Evolutionary conservation across 192 early-diverging fungal genomes (phyloP).

Genomic region (Dissophora ornata): DNA sequence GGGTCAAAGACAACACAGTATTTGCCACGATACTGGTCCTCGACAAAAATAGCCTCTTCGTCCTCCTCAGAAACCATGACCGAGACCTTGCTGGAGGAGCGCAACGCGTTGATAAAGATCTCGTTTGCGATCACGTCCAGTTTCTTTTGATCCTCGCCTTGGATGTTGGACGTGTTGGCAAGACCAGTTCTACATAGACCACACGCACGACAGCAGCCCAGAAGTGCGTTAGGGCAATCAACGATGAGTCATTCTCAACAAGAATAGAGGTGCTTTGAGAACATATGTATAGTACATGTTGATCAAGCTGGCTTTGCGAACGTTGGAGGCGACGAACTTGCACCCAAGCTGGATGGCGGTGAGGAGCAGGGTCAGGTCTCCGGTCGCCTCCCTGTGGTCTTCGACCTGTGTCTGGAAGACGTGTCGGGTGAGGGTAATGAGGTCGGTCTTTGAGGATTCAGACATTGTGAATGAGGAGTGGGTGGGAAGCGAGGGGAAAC

Average conservation of each 20-base stretch:
- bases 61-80: constrained; percentile 98
- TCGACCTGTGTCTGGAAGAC: constrained; percentile 91
- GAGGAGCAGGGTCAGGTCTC: constrained; percentile 93
- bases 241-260: too few species aligned
- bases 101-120: constrained; percentile 96
- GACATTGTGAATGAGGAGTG: constrained; percentile 20
- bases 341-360: constrained; percentile 91
- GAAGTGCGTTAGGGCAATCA: too few species aligned
- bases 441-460: constrained; percentile 73
- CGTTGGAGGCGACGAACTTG: constrained; percentile 97
- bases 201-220: too few species aligned
- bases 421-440: constrained; percentile 92
- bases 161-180: constrained; percentile 86
- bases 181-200: constrained; percentile 91
- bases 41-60: constrained; percentile 92
- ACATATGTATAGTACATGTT: too few species aligned
- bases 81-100: constrained; percentile 88
- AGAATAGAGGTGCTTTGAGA: too few species aligned
- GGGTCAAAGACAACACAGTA: constrained; percentile 99
- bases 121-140: constrained; percentile 97
- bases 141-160: constrained; percentile 96
- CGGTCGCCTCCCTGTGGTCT: constrained; percentile 82
- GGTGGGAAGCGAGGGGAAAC: not conserved
- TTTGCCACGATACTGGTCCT: constrained; percentile 80
- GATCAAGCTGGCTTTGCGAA: constrained; percentile 94